Conservation (phyloP, 495 filamentous ascomycete genomes). For the Platismatia glauca region DNA sequence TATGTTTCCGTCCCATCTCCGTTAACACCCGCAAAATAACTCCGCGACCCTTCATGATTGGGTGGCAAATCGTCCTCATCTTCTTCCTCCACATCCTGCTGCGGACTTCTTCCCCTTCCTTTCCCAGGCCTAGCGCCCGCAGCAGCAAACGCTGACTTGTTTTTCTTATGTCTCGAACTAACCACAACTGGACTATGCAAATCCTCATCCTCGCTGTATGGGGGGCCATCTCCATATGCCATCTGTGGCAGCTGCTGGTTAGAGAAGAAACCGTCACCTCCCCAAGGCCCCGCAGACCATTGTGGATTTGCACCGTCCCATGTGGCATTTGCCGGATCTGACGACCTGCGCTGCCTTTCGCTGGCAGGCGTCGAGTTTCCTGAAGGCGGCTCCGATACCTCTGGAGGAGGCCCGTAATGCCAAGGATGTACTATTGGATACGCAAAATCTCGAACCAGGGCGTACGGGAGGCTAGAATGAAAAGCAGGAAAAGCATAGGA, state of each 20-base stretch:
- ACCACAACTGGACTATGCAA: slow-evolving; percentile 80
- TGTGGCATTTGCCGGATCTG: slow-evolving; percentile 61
- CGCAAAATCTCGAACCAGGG: slow-evolving; percentile 90
- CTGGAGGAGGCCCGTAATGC: slow-evolving; percentile 87
- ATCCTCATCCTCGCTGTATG: slow-evolving; percentile 97
- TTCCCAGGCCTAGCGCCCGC: slow-evolving; percentile 34
- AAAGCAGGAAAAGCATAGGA: slow-evolving; percentile 75
- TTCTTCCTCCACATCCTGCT: slow-evolving; percentile 32
- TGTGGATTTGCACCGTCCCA: slow-evolving; percentile 45
- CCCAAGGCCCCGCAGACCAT: slow-evolving; percentile 45
- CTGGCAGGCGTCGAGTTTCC: slow-evolving; percentile 77
- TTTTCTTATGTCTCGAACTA: slow-evolving; percentile 69
- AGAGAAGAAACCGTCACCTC: slow-evolving; percentile 35
- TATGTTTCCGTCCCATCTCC: slow-evolving; percentile 70
- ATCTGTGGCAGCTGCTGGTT: slow-evolving; percentile 68
- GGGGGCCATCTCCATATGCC: slow-evolving; percentile 82
- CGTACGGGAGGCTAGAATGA: slow-evolving; percentile 80
- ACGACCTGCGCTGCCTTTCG: slow-evolving; percentile 61
- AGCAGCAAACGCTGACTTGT: slow-evolving; percentile 57
- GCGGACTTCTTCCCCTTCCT: slow-evolving; percentile 37
- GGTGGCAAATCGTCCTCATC: slow-evolving; percentile 31
- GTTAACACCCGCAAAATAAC: slow-evolving; percentile 57
- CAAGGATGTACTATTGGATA: slow-evolving; percentile 74
- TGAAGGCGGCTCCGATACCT: slow-evolving; percentile 56
- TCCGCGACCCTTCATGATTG: slow-evolving; percentile 45